These are phyloP conservation scores for Linnemannia zychae DNA, from an alignment of 192 early-diverging fungal genomes.

Conservation along the genomic window DNA sequence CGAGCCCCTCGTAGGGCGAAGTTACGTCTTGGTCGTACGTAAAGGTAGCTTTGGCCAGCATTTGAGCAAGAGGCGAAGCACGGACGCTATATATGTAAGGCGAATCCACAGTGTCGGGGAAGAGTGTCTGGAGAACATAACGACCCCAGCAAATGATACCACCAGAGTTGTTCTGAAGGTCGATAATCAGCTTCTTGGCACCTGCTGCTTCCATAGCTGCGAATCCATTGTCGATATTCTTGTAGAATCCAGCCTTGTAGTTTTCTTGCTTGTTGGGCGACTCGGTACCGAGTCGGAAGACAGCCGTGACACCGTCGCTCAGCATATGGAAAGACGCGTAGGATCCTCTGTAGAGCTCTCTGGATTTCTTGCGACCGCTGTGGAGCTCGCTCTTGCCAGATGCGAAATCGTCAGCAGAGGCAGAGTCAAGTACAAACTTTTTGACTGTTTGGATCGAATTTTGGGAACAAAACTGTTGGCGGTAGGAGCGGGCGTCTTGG, in stretches of 20 bases:
- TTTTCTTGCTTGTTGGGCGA: conserved; percentile 17
- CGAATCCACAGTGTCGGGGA: conserved; percentile 34
- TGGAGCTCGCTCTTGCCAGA: conserved; percentile 4
- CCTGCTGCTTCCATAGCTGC: conserved; percentile 27
- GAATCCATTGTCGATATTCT: conserved; percentile 47
- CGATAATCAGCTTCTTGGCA: conserved; percentile 39
- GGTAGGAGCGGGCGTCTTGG: conserved; percentile 22
- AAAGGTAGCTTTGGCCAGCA: conserved; percentile 33
- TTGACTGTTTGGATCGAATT: conserved; percentile 34
- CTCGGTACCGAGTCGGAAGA: conserved; percentile 45
- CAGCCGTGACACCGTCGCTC: conserved; percentile 37
- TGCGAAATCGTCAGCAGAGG: conserved; percentile 36
- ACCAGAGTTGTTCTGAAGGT: conserved; percentile 48
- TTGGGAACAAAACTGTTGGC: conserved; percentile 29
- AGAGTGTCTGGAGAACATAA: conserved; percentile 46
- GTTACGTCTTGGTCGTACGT: background rate
- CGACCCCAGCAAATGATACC: conserved; percentile 55
- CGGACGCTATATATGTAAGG: conserved; percentile 49
- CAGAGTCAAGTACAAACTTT: conserved; percentile 50
- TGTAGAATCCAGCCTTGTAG: conserved; percentile 26
- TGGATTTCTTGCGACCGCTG: conserved; percentile 11
- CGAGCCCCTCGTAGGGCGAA: conserved; percentile 40
- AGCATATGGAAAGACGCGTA: conserved; percentile 50
- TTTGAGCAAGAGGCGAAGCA: conserved; percentile 40
- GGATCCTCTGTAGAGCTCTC: conserved; percentile 25